These are phyloP conservation scores for Multifurca ochricompacta DNA, from an alignment of 768 basidiomycete genomes.

Conservation along the genomic window DNA sequence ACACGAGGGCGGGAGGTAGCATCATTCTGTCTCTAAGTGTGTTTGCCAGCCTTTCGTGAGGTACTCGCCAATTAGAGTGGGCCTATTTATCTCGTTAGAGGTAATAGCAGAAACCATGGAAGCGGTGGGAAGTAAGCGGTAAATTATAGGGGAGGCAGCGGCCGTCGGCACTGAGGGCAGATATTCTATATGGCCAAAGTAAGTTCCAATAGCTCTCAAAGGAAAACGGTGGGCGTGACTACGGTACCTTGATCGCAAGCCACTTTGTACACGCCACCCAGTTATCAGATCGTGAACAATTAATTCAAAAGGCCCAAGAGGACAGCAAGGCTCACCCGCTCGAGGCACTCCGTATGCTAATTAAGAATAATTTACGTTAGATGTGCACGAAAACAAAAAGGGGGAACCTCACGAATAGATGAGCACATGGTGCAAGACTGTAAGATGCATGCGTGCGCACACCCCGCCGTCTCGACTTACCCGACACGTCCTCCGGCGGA, in stretches of 20 bases:
- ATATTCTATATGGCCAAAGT: slow-evolving; percentile 50
- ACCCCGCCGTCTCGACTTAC: slow-evolving; percentile 11
- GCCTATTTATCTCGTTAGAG: background rate
- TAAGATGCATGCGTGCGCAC: slow-evolving; percentile 33
- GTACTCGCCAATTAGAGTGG: background rate
- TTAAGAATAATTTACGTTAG: too few relatives aligned
- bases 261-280: slow-evolving; percentile 34
- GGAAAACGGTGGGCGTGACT: background rate
- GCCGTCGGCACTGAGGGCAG: slow-evolving; percentile 84
- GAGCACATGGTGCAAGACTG: slow-evolving; percentile 83
- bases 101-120: slow-evolving; percentile 5
- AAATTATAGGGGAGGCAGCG: slow-evolving; percentile 68
- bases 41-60: background rate
- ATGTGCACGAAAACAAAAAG: slow-evolving; percentile 1
- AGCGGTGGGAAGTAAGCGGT: background rate
- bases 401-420: slow-evolving; percentile 62
- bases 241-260: slow-evolving; percentile 63
- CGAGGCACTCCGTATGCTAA: slow-evolving; percentile 82
- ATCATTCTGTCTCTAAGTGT: background rate
- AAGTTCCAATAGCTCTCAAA: slow-evolving; percentile 2
- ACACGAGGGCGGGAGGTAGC: too few relatives aligned
- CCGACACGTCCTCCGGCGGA: slow-evolving; percentile 32
- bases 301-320: background rate
- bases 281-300: slow-evolving; percentile 16
- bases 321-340: slow-evolving; percentile 44